These are phyloP conservation scores for Alternaria arbusti DNA, from an alignment of 2,329 filamentous ascomycete genomes.

Conservation along the genomic window DNA sequence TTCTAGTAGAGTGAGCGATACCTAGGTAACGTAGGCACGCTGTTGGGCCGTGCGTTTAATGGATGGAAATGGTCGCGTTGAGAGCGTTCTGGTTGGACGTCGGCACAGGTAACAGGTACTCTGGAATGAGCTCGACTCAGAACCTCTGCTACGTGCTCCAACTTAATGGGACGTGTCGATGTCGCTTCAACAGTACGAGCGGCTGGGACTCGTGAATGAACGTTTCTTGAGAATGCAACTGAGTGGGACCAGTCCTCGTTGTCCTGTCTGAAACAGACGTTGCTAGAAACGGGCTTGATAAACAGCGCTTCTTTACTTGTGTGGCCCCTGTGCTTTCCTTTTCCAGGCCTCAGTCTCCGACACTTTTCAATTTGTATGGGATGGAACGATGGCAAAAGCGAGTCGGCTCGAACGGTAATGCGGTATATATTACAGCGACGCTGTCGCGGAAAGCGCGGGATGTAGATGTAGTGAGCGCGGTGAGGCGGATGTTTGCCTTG, in stretches of 20 bases:
- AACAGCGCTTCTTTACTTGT: not conserved
- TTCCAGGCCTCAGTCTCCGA: not conserved
- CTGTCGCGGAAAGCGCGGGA: not conserved
- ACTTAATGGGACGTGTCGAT: slow-evolving; percentile 26
- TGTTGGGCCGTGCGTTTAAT: slow-evolving; percentile 6
- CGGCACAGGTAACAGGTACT: not conserved
- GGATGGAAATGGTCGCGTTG: not conserved
- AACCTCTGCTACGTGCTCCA: slow-evolving; percentile 19
- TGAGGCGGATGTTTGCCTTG: slow-evolving; percentile 31
- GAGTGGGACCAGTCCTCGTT: not conserved
- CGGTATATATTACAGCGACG: slow-evolving; percentile 5
- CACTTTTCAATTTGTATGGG: not conserved
- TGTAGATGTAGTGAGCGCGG: slow-evolving; percentile 1
- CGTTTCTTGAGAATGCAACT: not conserved
- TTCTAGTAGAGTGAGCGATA: slow-evolving; percentile 3
- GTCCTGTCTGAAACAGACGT: not conserved
- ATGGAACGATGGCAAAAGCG: not conserved
- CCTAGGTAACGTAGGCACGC: slow-evolving; percentile 7
- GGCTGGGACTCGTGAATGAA: not conserved
- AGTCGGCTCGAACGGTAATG: not conserved
- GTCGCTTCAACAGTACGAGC: not conserved
- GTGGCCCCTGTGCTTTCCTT: not conserved
- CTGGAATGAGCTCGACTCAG: not conserved
- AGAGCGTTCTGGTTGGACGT: not conserved
- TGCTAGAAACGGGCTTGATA: not conserved